Base-by-base conservation (phyloP, 805 yeast species). In the Ascoidea asiatica region DNA sequence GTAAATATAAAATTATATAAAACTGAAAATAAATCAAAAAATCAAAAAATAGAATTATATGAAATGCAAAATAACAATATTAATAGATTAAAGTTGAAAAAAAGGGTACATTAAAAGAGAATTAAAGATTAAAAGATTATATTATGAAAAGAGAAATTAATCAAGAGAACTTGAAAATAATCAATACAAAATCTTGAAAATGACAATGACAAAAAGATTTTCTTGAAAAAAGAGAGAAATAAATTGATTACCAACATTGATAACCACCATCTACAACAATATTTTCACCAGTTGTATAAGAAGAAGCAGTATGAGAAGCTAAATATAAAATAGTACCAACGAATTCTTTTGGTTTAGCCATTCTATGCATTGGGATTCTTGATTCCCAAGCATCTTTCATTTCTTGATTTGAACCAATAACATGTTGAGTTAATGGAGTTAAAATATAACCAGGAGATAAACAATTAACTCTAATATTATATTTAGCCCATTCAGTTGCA, bases 401-500 rank as follows among this genome's bases (percentile, higher is more conserved):
- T 62, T 77, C 77, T 42, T 36, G 43, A 19, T 48, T 42, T n/a
- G 43, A 44, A 21, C 77, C 70, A 42, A 71, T 58, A 53, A 73
- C 79, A 50, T 79, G 68, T 52, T 75, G 71, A 58, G 79, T 79
- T 61, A 78, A 72, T 21, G 83, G 81, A 22, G 84, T 79, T 58
- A 76, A 79, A 62, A 78, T 78, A 66, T 78, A 79, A 29, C 84
- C 85, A 18, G 85, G 84, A 35, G 79, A 70, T 57, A 78, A 71
- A 43, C 81, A 70, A 70, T 79, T 78, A 54, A 78, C 80, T 53
- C 84, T 69, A 21, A 48, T 48, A 59, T 70, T 70, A 66, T 73
- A 72, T 48, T 73, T 75, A 43, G 85, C 84, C 85, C 85, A 78
- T 62, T 78, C 85, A 48, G 80, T 77, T 29, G 84, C 82, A 52